Conservation (phyloP, 306 rosid genomes). For the Corylus heterophylla region DNA sequence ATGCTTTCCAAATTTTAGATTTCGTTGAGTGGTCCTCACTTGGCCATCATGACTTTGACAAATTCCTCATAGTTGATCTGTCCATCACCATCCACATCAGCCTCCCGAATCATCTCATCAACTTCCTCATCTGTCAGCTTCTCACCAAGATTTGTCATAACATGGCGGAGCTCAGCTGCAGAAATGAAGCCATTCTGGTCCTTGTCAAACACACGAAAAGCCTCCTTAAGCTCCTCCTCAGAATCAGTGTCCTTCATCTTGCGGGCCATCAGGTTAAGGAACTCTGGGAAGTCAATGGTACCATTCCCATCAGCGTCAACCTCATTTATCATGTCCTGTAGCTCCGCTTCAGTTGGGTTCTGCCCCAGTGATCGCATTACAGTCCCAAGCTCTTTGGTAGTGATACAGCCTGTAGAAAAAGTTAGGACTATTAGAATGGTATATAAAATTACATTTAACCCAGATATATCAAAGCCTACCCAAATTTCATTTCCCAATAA, state of each 20-base stretch:
- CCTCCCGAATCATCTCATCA: constrained; percentile 87
- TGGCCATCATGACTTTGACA: constrained; percentile 87
- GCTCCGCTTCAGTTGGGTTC: constrained; percentile 85
- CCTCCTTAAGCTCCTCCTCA: constrained; percentile 85
- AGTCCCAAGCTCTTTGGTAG: constrained; percentile 82
- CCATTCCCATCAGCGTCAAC: constrained; percentile 86
- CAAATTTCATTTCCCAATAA: not conserved
- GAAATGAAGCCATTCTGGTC: constrained; percentile 90
- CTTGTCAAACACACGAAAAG: constrained; percentile 82
- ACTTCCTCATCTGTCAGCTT: constrained; percentile 84
- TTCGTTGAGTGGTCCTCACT: constrained; percentile 52
- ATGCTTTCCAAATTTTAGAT: constrained; percentile 43
- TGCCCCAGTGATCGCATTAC: constrained; percentile 84
- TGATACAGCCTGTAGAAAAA: constrained; percentile 59
- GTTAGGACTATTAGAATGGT: not conserved
- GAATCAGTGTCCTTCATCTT: constrained; percentile 87
- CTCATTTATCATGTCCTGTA: constrained; percentile 83
- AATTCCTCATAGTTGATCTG: constrained; percentile 85
- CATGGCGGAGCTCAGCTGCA: constrained; percentile 88
- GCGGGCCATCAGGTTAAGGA: constrained; percentile 79
- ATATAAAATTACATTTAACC: not conserved
- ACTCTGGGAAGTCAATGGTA: constrained; percentile 81
- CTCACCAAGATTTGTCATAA: constrained; percentile 85
- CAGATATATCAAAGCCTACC: not conserved
- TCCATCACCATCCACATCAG: constrained; percentile 80